Evolutionary conservation across 1,139 yeast species (phyloP).

Genomic region (Nakaseomyces nivariensis): DNA sequence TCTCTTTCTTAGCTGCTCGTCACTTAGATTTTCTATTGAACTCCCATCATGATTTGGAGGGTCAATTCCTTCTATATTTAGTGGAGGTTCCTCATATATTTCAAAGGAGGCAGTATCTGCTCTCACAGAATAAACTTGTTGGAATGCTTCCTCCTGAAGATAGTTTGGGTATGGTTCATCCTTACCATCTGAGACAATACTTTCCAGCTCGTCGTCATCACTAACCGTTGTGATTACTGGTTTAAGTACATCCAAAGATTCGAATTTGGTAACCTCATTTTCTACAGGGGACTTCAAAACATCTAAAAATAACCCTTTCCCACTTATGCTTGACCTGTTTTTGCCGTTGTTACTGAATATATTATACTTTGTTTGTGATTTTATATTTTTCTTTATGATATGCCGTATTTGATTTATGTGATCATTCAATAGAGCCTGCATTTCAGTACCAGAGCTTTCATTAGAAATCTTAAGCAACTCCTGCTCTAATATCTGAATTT

Average conservation of each 20-base stretch:
- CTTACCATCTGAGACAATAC: background rate
- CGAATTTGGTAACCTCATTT: background rate
- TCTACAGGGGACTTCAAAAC: background rate
- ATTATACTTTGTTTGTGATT: background rate
- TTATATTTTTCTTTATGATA: background rate
- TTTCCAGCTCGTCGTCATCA: conserved; percentile 1
- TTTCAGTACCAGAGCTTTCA: background rate
- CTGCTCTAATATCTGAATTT: background rate
- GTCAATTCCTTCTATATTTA: background rate
- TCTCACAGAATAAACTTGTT: background rate
- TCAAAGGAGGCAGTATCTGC: background rate
- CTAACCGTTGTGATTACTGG: background rate
- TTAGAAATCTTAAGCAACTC: background rate
- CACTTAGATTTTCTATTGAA: conserved; percentile 14
- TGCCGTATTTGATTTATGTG: background rate
- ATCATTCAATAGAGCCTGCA: background rate
- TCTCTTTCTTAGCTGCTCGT: conserved; percentile 22
- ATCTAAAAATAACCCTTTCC: background rate
- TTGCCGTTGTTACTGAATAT: background rate
- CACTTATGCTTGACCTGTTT: background rate
- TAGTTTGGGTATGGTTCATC: background rate
- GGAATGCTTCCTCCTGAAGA: background rate
- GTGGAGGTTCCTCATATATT: background rate
- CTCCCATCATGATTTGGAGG: background rate
- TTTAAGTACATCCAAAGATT: background rate